These are phyloP conservation scores for Boletus subcaerulescens DNA, from an alignment of 768 basidiomycete species.

Conservation along the genomic window DNA sequence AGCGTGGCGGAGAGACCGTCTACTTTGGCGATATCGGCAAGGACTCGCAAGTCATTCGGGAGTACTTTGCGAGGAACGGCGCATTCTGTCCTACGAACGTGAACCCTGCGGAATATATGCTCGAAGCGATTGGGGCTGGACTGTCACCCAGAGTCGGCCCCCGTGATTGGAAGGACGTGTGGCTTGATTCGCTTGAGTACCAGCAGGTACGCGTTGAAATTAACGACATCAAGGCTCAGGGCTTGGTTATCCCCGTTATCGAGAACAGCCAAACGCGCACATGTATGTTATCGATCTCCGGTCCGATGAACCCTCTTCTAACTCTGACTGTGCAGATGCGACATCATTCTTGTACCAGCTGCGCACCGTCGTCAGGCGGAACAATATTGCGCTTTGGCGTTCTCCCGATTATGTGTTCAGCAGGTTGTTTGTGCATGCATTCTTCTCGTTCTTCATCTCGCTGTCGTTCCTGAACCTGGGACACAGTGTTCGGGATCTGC, in stretches of 20 bases:
- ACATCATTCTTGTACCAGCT: conserved; percentile 77
- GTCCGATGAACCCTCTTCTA: neutral
- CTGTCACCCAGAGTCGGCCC: conserved; percentile 67
- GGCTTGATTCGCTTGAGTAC: conserved; percentile 71
- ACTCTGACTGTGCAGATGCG: conserved; percentile 48
- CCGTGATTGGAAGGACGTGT: conserved; percentile 84
- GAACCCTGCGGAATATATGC: conserved; percentile 79
- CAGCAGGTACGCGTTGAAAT: conserved; percentile 43
- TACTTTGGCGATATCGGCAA: conserved; percentile 89
- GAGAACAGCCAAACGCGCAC: conserved; percentile 42
- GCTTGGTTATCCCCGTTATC: conserved; percentile 40
- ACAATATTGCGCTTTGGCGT: conserved; percentile 73
- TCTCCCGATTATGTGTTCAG: conserved; percentile 85
- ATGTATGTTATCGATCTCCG: conserved; percentile 36
- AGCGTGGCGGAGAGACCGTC: conserved; percentile 85
- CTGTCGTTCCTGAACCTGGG: conserved; percentile 79
- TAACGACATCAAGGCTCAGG: conserved; percentile 43
- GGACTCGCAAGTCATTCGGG: conserved; percentile 62
- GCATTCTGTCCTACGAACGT: conserved; percentile 68
- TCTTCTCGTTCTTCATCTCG: conserved; percentile 69
- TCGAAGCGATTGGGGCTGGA: conserved; percentile 87
- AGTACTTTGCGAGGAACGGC: conserved; percentile 76
- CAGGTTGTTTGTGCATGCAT: conserved; percentile 71
- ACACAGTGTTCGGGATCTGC: conserved; percentile 58
- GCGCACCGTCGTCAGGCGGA: conserved; percentile 59